A percentile compares a stretch with the other conserved stretches of the same genome.
Conservation (phyloP, 192 early-diverging fungal species). For the Globomyces pollinis-pini region DNA sequence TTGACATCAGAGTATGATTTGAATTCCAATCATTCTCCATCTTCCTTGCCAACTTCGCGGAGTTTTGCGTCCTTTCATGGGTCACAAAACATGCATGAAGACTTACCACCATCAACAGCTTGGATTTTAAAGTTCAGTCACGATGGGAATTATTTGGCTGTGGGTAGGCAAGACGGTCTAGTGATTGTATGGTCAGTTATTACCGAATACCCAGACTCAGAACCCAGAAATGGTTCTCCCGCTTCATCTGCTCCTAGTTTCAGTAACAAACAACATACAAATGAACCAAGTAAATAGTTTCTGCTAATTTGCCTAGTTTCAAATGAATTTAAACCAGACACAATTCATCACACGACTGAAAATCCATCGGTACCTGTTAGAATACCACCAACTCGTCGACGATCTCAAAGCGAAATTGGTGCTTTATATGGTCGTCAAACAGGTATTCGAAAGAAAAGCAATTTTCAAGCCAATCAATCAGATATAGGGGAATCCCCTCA, state of each 20-base stretch:
- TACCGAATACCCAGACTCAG: conserved; percentile 4
- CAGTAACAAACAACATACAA: conserved; percentile 8
- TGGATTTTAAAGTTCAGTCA: conserved; percentile 75
- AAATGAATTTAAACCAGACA: neutral
- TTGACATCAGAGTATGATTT: neutral
- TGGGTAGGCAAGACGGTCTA: conserved; percentile 67
- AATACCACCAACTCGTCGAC: too few species aligned
- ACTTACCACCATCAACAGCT: neutral
- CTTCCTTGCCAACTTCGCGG: neutral
- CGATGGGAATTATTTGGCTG: conserved; percentile 70
- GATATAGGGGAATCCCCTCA: neutral
- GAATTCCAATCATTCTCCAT: neutral
- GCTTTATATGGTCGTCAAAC: too few species aligned
- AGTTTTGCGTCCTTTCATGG: neutral
- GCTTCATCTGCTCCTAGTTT: neutral
- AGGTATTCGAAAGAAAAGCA: too few species aligned
- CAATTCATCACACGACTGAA: too few species aligned
- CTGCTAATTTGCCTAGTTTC: neutral
- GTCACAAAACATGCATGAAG: neutral
- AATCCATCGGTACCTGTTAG: too few species aligned
- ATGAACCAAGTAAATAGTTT: conserved; percentile 3
- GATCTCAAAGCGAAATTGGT: too few species aligned
- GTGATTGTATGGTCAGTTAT: conserved; percentile 55
- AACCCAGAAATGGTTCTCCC: conserved; percentile 14
- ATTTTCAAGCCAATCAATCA: too few species aligned